Evolutionary conservation across 495 filamentous ascomycete genomes (phyloP).

Genomic region (Podospora pseudocomata): DNA sequence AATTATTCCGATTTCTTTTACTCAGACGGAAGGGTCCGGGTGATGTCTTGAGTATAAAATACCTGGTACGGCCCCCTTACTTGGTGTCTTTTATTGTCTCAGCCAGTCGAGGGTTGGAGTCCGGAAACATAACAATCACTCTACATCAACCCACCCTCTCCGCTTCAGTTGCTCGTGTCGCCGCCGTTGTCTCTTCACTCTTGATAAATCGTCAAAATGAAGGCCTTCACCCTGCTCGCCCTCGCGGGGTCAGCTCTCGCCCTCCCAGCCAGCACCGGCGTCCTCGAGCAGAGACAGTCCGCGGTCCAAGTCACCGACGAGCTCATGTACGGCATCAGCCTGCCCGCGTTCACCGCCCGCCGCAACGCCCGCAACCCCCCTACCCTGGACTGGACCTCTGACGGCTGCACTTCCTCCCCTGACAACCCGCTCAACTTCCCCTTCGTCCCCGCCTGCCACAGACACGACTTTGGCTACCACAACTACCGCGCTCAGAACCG

Average conservation of each 20-base stretch:
- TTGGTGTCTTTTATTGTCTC: neutral
- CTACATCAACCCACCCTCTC: neutral
- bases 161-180: neutral
- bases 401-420: slow-evolving; percentile 40
- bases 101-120: neutral
- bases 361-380: slow-evolving; percentile 31
- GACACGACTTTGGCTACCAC: slow-evolving; percentile 49
- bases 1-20: neutral
- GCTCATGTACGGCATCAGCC: slow-evolving; percentile 17
- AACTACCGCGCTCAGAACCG: slow-evolving; percentile 42
- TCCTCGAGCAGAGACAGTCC: slow-evolving; percentile 2
- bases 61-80: neutral
- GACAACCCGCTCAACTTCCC: slow-evolving; percentile 45
- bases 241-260: slow-evolving; percentile 1
- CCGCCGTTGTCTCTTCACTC: neutral
- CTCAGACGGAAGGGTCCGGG: neutral
- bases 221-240: neutral
- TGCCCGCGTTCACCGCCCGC: slow-evolving; percentile 24
- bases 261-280: neutral
- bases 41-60: neutral
- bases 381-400: slow-evolving; percentile 35
- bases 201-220: neutral
- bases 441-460: slow-evolving; percentile 39
- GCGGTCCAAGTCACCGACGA: neutral
- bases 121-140: neutral